Evolutionary conservation across 1,284 basidiomycete species (phyloP), one percentile per base, ranked within the genome.

Genomic region (Cryptococcus floricola): DNA sequence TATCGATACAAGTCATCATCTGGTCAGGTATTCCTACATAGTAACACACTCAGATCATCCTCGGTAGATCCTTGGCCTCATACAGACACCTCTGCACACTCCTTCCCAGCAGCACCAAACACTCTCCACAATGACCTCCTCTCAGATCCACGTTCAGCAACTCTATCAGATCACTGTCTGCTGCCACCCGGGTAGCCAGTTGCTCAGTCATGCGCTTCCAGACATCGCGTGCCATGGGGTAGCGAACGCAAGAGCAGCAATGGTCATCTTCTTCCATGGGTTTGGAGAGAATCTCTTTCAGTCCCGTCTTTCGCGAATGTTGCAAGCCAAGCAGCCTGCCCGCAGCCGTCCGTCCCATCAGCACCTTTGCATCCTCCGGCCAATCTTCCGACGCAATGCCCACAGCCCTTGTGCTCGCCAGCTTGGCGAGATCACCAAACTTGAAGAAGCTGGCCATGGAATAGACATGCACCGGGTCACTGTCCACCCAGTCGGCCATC

Each of bases 391-490:
- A 28, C 0, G 60, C 59, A 0, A 64, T 31, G 7, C 45, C 48
- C 12, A 69, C 27, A 39, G 67, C 63, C 2, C 38, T n/a, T 13
- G 31, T 37, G 25, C 57, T 61, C 10, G 68, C 63, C 14, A 73
- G 34, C 39, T 54, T 58, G 2, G 67, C 65, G 13, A 68, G 49
- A 59, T 73, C 71, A n/a, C 56, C 52, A 46, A 73, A 69, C 28
- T 64, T 68, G 60, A 70, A 73, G 49, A 64, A 69, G 38, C 52
- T 57, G 16, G 67, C 64, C 56, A 68, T 58, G 19, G 69, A 62
- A 51, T 70, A 73, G 1, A 64, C 60, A 4, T 67, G 63, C 2
- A 71, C 34, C 4, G 69, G 65, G 3, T 59, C 18, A 9, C 47
- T 45, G 1, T 27, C 28, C 13, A 65, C 50, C 47, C 61, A 71